Conservation (phyloP, 2,329 filamentous ascomycete species). For the Phaeosphaeriaceae sp. region DNA sequence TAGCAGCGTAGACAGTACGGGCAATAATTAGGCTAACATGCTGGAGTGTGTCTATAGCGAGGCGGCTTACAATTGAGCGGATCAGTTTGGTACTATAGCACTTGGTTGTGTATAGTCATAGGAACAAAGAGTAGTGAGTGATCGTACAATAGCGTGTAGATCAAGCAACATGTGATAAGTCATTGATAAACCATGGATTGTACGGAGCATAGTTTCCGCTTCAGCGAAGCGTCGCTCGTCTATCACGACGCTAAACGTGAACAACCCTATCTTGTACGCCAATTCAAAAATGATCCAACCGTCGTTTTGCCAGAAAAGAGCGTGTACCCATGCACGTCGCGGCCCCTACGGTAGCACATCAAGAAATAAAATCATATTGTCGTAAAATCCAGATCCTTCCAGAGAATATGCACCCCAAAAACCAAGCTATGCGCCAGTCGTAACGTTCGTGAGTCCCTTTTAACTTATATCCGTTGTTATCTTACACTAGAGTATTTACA, state of each 20-base stretch:
- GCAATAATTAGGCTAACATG: background rate
- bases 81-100: background rate
- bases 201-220: background rate
- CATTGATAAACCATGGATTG: background rate
- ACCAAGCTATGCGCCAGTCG: conserved; percentile 12
- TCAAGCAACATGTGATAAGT: too few species aligned
- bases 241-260: conserved; percentile 9
- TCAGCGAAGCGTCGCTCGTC: background rate
- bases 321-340: conserved; percentile 14
- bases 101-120: background rate
- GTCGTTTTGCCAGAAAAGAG: conserved; percentile 17
- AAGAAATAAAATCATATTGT: conserved; percentile 28
- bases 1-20: background rate
- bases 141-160: too few species aligned
- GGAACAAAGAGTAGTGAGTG: background rate
- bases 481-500: conserved; percentile 6
- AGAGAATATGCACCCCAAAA: conserved; percentile 3
- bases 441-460: conserved; percentile 33
- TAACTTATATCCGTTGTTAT: conserved; percentile 32
- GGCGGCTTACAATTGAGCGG: background rate
- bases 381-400: conserved; percentile 15
- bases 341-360: conserved; percentile 18
- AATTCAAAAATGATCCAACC: conserved; percentile 11
- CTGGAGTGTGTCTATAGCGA: conserved; percentile 4
- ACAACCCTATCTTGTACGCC: background rate